phyloP scores from a whole-genome alignment of 2,329 filamentous ascomycete genomes.

The Gnomoniopsis smithogilvyi region DNA sequence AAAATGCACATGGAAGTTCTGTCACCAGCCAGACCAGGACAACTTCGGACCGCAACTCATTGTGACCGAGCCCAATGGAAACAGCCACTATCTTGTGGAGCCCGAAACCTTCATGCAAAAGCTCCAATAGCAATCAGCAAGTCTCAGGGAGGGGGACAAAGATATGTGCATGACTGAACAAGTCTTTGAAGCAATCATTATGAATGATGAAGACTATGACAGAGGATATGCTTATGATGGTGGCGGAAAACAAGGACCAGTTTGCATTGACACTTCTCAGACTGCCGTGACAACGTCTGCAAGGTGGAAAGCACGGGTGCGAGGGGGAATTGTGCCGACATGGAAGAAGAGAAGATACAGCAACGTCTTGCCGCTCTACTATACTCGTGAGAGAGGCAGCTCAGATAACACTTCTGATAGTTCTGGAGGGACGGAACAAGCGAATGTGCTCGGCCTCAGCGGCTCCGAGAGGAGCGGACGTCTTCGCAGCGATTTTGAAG shows the following conservation, averaged over 20 bases:
- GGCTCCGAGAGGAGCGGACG: neutral
- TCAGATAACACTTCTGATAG: too few species aligned
- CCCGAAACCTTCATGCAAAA: neutral
- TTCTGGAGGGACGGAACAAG: neutral
- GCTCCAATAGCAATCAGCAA: neutral
- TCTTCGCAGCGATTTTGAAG: neutral
- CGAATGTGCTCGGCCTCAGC: neutral
- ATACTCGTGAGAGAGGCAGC: neutral
- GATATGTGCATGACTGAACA: neutral
- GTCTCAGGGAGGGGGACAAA: neutral
- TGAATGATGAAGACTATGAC: neutral
- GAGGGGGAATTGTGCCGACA: neutral
- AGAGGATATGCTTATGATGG: too few species aligned
- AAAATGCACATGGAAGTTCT: slow-evolving; percentile 6
- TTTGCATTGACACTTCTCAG: neutral
- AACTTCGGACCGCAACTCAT: slow-evolving; percentile 13
- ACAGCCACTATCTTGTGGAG: slow-evolving; percentile 5
- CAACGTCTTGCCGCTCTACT: neutral
- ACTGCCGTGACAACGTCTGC: neutral
- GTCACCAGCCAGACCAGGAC: slow-evolving; percentile 3
- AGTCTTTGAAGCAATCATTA: neutral
- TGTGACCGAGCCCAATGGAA: slow-evolving; percentile 8
- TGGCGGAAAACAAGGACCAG: neutral
- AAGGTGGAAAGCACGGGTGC: neutral
- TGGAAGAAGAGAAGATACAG: neutral